These are phyloP conservation scores for Setaria italica DNA, from an alignment of 202 grass and related monocot species.

Conservation along the genomic window DNA sequence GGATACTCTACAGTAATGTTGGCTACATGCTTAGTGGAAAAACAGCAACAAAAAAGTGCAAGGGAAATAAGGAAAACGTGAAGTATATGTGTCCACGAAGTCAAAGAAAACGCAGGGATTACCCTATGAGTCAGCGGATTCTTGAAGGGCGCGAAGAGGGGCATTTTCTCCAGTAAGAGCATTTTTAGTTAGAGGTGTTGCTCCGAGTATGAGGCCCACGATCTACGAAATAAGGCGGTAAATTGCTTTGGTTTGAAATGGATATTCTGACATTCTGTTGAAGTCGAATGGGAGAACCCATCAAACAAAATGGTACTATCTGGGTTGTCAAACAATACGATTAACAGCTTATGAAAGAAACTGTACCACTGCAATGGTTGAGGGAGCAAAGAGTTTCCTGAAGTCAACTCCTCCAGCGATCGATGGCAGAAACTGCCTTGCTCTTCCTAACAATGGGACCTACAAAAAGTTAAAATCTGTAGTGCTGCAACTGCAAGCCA, in stretches of 20 bases:
- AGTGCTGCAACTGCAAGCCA: neutral
- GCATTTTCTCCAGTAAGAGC: slow-evolving; percentile 60
- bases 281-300: neutral
- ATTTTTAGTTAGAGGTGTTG: slow-evolving; percentile 63
- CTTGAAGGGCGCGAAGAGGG: slow-evolving; percentile 73
- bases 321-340: neutral
- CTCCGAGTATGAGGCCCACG: slow-evolving; percentile 70
- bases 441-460: slow-evolving; percentile 50
- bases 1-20: no score
- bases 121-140: slow-evolving; percentile 80
- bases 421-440: slow-evolving; percentile 27
- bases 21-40: no score
- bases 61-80: neutral
- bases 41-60: no score
- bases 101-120: neutral
- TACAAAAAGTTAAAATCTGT: slow-evolving; percentile 1
- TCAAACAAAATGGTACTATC: neutral
- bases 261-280: slow-evolving; percentile 4
- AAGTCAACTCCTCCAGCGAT: slow-evolving; percentile 57
- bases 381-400: slow-evolving; percentile 81
- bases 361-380: slow-evolving; percentile 84
- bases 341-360: neutral
- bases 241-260: slow-evolving; percentile 8
- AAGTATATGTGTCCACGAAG: neutral
- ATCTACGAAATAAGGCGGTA: slow-evolving; percentile 57